Conservation (phyloP, 225 moss, liverwort and hornwort genomes). For the Climacium dendroides region DNA sequence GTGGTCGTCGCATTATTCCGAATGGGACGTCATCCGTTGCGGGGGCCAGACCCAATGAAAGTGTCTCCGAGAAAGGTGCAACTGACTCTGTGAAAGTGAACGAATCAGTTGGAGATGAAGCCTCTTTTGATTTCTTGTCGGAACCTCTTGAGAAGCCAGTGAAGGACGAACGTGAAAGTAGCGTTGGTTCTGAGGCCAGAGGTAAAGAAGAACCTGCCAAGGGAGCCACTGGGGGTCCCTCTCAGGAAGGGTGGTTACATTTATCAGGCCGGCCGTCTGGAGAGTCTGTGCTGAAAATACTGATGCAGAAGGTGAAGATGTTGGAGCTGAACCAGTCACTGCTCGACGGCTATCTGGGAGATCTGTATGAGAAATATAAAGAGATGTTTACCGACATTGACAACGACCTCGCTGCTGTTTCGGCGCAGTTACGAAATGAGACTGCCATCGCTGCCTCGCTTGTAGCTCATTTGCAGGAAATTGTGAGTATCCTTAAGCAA, state of each 20-base stretch:
- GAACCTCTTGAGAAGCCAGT: conserved; percentile 25
- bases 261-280: conserved; percentile 63
- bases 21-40: conserved; percentile 23
- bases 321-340: conserved; percentile 85
- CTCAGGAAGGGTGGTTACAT: conserved; percentile 53
- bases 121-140: conserved; percentile 11
- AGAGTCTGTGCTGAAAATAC: conserved; percentile 86
- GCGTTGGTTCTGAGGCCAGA: conserved; percentile 25
- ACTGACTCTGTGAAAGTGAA: background rate
- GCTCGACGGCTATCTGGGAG: conserved; percentile 75
- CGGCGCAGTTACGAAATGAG: conserved; percentile 57
- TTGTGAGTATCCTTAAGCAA: conserved; percentile 17
- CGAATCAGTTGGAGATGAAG: background rate
- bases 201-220: conserved; percentile 48
- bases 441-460: conserved; percentile 51
- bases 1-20: conserved; percentile 6
- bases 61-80: background rate
- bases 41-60: background rate
- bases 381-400: conserved; percentile 78
- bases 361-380: conserved; percentile 75
- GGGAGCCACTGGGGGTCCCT: conserved; percentile 16
- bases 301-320: conserved; percentile 89
- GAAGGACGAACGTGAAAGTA: conserved; percentile 22
- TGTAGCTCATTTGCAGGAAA: conserved; percentile 52
- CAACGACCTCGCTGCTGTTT: conserved; percentile 58